phyloP scores from a whole-genome alignment of 306 rosid species.

The Malus domestica region ASM211411v1 NC_041797.1:37227001-37227500 shows the following conservation, averaged over 20 bases:
- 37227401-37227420: background rate
- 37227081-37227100: no score
- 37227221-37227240: background rate
- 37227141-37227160: background rate
- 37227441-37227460: background rate
- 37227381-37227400: background rate
- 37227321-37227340: no score
- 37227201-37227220: background rate
- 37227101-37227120: no score
- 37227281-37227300: background rate
- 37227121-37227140: no score
- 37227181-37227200: background rate
- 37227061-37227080: no score
- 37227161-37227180: background rate
- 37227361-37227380: background rate
- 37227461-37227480: no score
- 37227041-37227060: no score
- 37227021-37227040: no score
- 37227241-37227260: background rate
- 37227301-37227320: background rate
- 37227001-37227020: no score
- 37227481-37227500: background rate
- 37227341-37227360: no score
- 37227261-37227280: background rate
- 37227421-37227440: background rate